Evolutionary conservation across 2,329 filamentous ascomycete genomes (phyloP).

Genomic region (Aspergillus pseudotamarii): DNA sequence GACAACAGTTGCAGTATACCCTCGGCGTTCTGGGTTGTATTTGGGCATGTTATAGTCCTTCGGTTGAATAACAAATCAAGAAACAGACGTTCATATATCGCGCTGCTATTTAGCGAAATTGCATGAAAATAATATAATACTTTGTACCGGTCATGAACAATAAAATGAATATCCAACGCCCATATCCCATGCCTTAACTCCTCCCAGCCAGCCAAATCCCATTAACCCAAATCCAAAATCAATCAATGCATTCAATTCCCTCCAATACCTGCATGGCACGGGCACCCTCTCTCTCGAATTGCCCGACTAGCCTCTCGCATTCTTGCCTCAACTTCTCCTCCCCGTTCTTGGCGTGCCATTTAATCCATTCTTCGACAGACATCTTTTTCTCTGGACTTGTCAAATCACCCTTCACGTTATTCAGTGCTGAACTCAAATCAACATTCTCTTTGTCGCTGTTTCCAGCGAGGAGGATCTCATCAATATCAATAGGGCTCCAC

Average conservation of each 20-base stretch:
- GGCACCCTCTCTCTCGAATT: conserved; percentile 81
- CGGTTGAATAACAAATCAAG: neutral
- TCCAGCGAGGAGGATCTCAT: conserved; percentile 56
- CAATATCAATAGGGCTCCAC: conserved; percentile 78
- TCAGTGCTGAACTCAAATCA: conserved; percentile 52
- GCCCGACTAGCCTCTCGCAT: conserved; percentile 79
- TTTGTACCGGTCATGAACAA: conserved; percentile 19
- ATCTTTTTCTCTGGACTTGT: conserved; percentile 80
- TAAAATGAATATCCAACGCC: conserved; percentile 23
- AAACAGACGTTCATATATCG: conserved; percentile 13
- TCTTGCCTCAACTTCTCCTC: conserved; percentile 78
- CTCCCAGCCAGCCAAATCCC: conserved; percentile 9
- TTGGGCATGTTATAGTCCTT: conserved; percentile 7
- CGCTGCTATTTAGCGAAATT: conserved; percentile 21
- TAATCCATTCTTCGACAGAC: conserved; percentile 93
- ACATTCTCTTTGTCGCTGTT: conserved; percentile 53
- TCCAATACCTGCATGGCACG: conserved; percentile 78
- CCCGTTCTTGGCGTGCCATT: conserved; percentile 75
- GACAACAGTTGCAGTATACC: conserved; percentile 25
- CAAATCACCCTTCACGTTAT: conserved; percentile 60
- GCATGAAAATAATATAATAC: conserved; percentile 17
- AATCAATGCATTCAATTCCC: conserved; percentile 61
- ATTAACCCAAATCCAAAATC: conserved; percentile 8
- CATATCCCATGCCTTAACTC: conserved; percentile 13
- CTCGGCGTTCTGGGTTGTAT: conserved; percentile 21